Conservation (phyloP, 495 filamentous ascomycete species). For the Massariosphaeria phaeospora region DNA sequence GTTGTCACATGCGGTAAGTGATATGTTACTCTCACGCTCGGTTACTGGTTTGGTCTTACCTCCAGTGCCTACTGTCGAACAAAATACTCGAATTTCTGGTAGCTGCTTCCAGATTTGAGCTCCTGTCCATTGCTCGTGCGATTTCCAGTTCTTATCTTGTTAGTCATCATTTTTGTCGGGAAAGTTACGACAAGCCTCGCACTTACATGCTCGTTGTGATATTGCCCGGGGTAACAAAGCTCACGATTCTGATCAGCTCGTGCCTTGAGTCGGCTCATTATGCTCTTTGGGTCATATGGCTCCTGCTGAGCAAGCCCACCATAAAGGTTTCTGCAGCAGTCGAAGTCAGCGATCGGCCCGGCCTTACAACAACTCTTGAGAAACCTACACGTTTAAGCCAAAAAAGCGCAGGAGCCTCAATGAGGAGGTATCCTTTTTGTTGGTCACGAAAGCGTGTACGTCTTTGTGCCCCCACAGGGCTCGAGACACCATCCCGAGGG, state of each 20-base stretch:
- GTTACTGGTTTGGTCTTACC: conserved; percentile 25
- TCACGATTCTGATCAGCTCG: conserved; percentile 42
- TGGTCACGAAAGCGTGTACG: conserved; percentile 54
- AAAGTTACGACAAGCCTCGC: no score
- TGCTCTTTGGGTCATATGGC: conserved; percentile 50
- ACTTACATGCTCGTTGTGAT: conserved; percentile 50
- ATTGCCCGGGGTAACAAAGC: conserved; percentile 54
- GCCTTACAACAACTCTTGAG: background rate
- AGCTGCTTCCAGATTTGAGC: conserved; percentile 55
- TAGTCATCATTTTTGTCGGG: background rate
- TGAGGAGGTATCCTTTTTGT: conserved; percentile 55
- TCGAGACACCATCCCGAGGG: conserved; percentile 53
- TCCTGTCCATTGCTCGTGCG: conserved; percentile 58
- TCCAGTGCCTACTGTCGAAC: conserved; percentile 54
- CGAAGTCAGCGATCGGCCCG: background rate
- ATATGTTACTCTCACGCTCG: background rate
- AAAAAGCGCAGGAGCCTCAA: conserved; percentile 56
- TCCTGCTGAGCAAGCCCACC: conserved; percentile 57
- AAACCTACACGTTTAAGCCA: conserved; percentile 49
- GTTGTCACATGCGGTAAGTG: conserved; percentile 3
- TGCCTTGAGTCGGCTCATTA: conserved; percentile 46
- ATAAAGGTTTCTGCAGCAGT: conserved; percentile 44
- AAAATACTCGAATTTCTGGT: conserved; percentile 55
- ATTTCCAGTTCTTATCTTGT: conserved; percentile 48
- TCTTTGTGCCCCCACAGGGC: conserved; percentile 51